Percentiles rank a stretch among this genome's conserved stretches.
Conservation (phyloP, 768 basidiomycete species). For the Inosperma sp. region DNA sequence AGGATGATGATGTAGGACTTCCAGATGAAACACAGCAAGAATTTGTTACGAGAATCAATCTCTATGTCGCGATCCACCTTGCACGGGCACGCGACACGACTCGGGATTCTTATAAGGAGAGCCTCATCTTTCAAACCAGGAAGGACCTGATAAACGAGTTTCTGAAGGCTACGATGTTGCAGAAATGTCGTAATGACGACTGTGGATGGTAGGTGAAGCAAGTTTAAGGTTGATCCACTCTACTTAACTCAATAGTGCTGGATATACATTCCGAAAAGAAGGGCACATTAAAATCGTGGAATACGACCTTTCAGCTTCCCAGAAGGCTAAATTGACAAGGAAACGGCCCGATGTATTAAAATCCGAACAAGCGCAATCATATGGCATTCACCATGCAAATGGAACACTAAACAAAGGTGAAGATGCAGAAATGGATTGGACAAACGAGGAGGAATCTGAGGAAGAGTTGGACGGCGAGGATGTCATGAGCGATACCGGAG, state of each 20-base stretch:
- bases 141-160: slow-evolving; percentile 83
- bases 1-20: slow-evolving; percentile 39
- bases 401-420: slow-evolving; percentile 30
- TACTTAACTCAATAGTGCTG: slow-evolving; percentile 42
- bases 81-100: slow-evolving; percentile 46
- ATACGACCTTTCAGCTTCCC: slow-evolving; percentile 78
- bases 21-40: slow-evolving; percentile 56
- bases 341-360: slow-evolving; percentile 76
- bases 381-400: slow-evolving; percentile 24
- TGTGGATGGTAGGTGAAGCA: slow-evolving; percentile 69
- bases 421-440: slow-evolving; percentile 50
- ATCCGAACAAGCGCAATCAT: slow-evolving; percentile 39
- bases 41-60: slow-evolving; percentile 57
- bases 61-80: slow-evolving; percentile 60
- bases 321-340: slow-evolving; percentile 57
- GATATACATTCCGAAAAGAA: slow-evolving; percentile 90
- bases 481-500: slow-evolving; percentile 24
- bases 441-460: slow-evolving; percentile 48
- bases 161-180: slow-evolving; percentile 58
- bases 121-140: slow-evolving; percentile 79
- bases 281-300: slow-evolving; percentile 93
- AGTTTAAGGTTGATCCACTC: neutral
- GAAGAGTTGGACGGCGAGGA: slow-evolving; percentile 42
- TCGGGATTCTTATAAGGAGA: slow-evolving; percentile 87
- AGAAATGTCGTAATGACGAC: slow-evolving; percentile 69